These are phyloP conservation scores for Eucalyptus melliodora DNA, from an alignment of 345 rosid genomes.

Conservation along the genomic window DNA sequence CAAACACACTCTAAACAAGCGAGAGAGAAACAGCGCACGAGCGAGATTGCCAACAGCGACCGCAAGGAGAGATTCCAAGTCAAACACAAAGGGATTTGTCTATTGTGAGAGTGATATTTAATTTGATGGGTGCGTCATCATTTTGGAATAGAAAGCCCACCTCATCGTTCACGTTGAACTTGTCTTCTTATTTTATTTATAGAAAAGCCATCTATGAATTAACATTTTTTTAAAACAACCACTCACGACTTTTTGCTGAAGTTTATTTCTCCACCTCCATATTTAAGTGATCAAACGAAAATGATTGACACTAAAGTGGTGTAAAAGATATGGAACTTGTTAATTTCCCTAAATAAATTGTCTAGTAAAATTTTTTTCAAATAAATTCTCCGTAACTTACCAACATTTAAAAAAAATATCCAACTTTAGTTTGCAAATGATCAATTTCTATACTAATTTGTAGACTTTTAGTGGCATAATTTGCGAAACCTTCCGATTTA, in stretches of 20 bases:
- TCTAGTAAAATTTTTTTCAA: neutral
- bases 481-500: neutral
- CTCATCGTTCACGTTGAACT: neutral
- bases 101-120: neutral
- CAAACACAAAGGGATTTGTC: neutral
- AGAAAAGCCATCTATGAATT: neutral
- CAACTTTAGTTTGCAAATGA: neutral
- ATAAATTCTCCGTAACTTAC: neutral
- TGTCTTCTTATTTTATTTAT: neutral
- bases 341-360: neutral
- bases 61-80: neutral
- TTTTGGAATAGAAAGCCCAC: neutral
- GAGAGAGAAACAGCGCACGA: neutral
- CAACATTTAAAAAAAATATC: neutral
- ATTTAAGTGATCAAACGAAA: neutral
- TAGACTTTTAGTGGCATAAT: neutral
- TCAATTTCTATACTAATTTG: neutral
- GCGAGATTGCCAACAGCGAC: neutral
- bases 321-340: neutral
- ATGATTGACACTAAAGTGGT: too few species aligned
- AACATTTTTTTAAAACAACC: too few species aligned
- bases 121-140: neutral
- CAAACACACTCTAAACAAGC: rapidly evolving
- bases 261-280: neutral
- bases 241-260: neutral